These are phyloP conservation scores for Cicer bijugum DNA, from an alignment of 306 rosid species.

Conservation along the genomic window DNA sequence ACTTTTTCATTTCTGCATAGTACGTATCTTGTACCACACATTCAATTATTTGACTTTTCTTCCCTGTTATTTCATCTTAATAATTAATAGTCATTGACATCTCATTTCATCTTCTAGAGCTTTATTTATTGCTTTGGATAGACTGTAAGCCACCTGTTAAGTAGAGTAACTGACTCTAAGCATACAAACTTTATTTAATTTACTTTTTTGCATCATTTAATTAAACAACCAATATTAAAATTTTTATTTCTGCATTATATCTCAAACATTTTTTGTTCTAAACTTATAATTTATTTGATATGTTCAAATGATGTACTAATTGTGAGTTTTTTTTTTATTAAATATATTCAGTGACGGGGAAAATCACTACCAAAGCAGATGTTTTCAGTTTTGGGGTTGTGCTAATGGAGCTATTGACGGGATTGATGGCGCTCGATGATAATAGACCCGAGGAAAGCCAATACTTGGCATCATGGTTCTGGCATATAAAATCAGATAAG, in stretches of 20 bases:
- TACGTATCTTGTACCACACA: background rate
- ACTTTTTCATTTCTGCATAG: background rate
- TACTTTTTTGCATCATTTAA: conserved; percentile 10
- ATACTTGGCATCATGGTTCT: conserved; percentile 95
- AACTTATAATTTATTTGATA: conserved; percentile 20
- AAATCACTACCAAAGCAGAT: conserved; percentile 95
- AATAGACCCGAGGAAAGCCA: conserved; percentile 87
- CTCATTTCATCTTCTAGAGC: background rate
- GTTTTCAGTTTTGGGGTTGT: conserved; percentile 99
- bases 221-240: background rate
- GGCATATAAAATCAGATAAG: conserved; percentile 85
- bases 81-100: too few species aligned
- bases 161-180: conserved; percentile 15
- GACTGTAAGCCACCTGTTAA: conserved; percentile 26
- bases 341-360: conserved; percentile 83
- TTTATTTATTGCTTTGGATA: conserved; percentile 15
- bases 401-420: conserved; percentile 91
- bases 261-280: background rate
- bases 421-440: conserved; percentile 93
- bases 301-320: conserved; percentile 43
- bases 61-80: background rate
- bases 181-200: background rate
- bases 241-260: background rate
- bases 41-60: background rate
- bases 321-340: conserved; percentile 39